Conservation (phyloP, 352 stramenopile species). For the Globisporangium nunn region DNA sequence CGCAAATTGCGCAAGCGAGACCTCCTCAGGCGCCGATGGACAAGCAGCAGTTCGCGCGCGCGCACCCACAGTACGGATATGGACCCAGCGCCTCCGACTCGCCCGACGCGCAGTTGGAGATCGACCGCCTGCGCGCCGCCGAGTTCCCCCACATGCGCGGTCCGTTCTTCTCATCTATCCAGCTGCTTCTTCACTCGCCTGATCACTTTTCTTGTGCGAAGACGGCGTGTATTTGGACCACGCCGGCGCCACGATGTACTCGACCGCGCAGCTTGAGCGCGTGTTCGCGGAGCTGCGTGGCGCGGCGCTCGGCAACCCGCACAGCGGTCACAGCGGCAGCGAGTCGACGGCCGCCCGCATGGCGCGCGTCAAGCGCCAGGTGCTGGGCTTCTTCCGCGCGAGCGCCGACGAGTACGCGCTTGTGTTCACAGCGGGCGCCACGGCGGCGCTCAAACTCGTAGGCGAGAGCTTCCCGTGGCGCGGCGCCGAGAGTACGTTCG, state of each 20-base stretch:
- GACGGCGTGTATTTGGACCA: slow-evolving; percentile 77
- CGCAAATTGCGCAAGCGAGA: too few species aligned
- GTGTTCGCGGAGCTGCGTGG: slow-evolving; percentile 38
- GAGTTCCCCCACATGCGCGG: slow-evolving; percentile 42
- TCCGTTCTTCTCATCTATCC: slow-evolving; percentile 3
- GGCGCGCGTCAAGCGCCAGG: slow-evolving; percentile 31
- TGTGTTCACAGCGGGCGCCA: slow-evolving; percentile 83
- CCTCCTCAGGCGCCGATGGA: too few species aligned
- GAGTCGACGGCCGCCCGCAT: slow-evolving; percentile 37
- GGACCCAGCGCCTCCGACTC: neutral
- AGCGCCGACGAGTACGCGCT: slow-evolving; percentile 66
- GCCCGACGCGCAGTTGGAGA: slow-evolving; percentile 8
- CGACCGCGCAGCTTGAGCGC: slow-evolving; percentile 47
- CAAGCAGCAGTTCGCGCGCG: slow-evolving; percentile 12
- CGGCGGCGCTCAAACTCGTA: slow-evolving; percentile 71
- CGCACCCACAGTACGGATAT: slow-evolving; percentile 11
- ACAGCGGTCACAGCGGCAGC: slow-evolving; percentile 28
- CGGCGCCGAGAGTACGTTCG: slow-evolving; percentile 35
- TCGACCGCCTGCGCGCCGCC: slow-evolving; percentile 33
- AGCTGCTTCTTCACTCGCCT: neutral
- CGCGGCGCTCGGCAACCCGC: slow-evolving; percentile 58
- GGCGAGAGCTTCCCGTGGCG: slow-evolving; percentile 79
- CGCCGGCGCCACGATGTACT: slow-evolving; percentile 76
- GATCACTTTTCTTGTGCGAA: neutral
- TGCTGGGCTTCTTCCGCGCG: slow-evolving; percentile 65